These are phyloP conservation scores for Graphiopsis chlorocephala DNA, from an alignment of 2,329 filamentous ascomycete genomes.

Conservation along the genomic window DNA sequence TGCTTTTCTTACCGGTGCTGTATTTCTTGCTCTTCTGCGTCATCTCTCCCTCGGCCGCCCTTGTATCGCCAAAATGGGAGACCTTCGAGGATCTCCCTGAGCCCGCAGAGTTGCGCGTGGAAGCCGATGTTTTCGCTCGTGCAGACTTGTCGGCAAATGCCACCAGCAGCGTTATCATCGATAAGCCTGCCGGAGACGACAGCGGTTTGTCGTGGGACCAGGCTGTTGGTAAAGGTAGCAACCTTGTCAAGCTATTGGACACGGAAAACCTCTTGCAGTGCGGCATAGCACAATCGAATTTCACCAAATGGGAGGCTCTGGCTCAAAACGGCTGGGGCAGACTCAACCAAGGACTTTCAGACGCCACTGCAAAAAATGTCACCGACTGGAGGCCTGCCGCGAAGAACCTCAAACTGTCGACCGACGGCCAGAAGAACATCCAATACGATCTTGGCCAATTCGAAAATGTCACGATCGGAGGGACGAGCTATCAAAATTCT, in stretches of 20 bases:
- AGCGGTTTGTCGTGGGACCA: not conserved
- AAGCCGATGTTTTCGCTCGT: not conserved
- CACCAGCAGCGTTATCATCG: not conserved
- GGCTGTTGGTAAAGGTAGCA: not conserved
- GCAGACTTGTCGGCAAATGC: not conserved
- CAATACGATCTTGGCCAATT: constrained; percentile 4
- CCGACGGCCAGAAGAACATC: not conserved
- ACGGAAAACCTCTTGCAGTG: not conserved
- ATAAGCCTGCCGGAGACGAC: not conserved
- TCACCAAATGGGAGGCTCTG: not conserved
- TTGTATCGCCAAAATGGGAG: not conserved
- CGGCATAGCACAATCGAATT: constrained; percentile 4
- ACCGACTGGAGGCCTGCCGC: not conserved
- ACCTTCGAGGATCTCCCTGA: not conserved
- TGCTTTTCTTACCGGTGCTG: not conserved
- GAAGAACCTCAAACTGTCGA: not conserved
- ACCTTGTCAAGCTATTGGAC: constrained; percentile 1
- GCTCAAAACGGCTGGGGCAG: not conserved
- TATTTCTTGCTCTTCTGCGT: not conserved
- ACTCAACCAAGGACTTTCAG: not conserved
- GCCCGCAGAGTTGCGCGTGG: not conserved
- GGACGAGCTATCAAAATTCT: not conserved
- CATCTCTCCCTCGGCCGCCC: not conserved
- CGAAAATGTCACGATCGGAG: constrained; percentile 8
- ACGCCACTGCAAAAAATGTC: not conserved